These are phyloP conservation scores for Neocatenulostroma microsporum DNA, from an alignment of 2,329 filamentous ascomycete species.

Conservation along the genomic window DNA sequence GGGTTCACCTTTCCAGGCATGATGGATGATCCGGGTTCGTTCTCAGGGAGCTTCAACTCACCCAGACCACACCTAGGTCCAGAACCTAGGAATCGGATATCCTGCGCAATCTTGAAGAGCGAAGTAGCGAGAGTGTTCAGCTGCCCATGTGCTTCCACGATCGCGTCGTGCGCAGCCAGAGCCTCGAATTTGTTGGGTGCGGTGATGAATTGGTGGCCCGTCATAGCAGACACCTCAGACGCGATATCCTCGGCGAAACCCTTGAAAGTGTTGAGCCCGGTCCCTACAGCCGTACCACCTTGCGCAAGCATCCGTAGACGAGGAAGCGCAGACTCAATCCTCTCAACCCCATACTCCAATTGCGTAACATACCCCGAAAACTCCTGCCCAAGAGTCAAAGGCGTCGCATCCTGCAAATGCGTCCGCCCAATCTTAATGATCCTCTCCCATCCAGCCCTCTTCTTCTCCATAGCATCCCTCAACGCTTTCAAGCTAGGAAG, in stretches of 20 bases:
- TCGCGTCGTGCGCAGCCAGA: conserved; percentile 87
- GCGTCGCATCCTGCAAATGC: conserved; percentile 94
- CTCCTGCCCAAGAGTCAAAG: conserved; percentile 89
- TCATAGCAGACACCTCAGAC: conserved; percentile 83
- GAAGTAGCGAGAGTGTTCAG: conserved; percentile 89
- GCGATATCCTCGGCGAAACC: conserved; percentile 94
- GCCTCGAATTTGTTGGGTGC: conserved; percentile 99
- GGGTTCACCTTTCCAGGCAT: conserved; percentile 99
- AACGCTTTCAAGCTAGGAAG: conserved; percentile 76
- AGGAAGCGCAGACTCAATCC: conserved; percentile 73
- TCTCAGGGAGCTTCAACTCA: conserved; percentile 88
- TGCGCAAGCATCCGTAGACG: conserved; percentile 83
- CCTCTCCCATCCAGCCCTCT: conserved; percentile 80
- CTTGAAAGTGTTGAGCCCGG: conserved; percentile 93
- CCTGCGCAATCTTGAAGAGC: conserved; percentile 96
- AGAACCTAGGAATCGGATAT: conserved; percentile 93
- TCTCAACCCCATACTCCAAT: conserved; percentile 81
- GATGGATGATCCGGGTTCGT: conserved; percentile 95
- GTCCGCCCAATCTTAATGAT: conserved; percentile 99
- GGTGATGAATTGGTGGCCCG: conserved; percentile 86
- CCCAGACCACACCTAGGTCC: conserved; percentile 93
- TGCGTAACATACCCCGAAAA: conserved; percentile 97
- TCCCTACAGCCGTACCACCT: conserved; percentile 93
- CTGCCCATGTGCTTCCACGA: conserved; percentile 87
- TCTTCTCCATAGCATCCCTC: conserved; percentile 74